Evolutionary conservation across 2,329 filamentous ascomycete genomes (phyloP).

Genomic region (Coniochaeta ligniaria): DNA sequence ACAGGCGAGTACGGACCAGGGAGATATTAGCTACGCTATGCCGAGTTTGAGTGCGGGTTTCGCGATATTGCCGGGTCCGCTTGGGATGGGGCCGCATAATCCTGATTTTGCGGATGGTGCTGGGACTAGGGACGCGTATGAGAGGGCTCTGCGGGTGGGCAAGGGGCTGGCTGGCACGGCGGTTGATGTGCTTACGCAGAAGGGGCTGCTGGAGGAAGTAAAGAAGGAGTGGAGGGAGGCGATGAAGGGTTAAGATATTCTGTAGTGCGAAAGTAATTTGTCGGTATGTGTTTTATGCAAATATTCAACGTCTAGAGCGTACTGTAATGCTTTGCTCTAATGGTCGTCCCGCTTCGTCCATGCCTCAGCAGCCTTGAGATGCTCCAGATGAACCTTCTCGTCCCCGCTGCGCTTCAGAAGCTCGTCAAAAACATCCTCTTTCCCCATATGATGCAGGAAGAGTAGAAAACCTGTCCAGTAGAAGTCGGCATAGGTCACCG

Average conservation of each 20-base stretch:
- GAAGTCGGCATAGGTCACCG: slow-evolving; percentile 50
- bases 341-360: slow-evolving; percentile 32
- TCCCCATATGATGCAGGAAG: slow-evolving; percentile 26
- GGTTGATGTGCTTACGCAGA: slow-evolving; percentile 35
- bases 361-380: slow-evolving; percentile 31
- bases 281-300: no score
- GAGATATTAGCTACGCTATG: slow-evolving; percentile 49
- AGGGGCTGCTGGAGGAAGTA: slow-evolving; percentile 32
- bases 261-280: no score
- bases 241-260: slow-evolving; percentile 8
- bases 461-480: slow-evolving; percentile 28
- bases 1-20: slow-evolving; percentile 53
- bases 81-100: slow-evolving; percentile 41
- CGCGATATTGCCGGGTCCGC: slow-evolving; percentile 37
- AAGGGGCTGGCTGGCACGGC: slow-evolving; percentile 41
- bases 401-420: slow-evolving; percentile 30
- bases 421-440: slow-evolving; percentile 23
- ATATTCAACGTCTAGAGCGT: no score
- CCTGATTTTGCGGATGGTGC: slow-evolving; percentile 43
- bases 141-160: slow-evolving; percentile 35
- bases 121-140: slow-evolving; percentile 38
- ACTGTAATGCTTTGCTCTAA: slow-evolving; percentile 9
- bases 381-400: slow-evolving; percentile 24
- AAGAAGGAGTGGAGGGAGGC: slow-evolving; percentile 30
- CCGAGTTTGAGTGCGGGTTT: slow-evolving; percentile 48